Evolutionary conservation across 192 early-diverging fungal genomes (phyloP).

Genomic region (Chytriomyces hyalinus): DNA sequence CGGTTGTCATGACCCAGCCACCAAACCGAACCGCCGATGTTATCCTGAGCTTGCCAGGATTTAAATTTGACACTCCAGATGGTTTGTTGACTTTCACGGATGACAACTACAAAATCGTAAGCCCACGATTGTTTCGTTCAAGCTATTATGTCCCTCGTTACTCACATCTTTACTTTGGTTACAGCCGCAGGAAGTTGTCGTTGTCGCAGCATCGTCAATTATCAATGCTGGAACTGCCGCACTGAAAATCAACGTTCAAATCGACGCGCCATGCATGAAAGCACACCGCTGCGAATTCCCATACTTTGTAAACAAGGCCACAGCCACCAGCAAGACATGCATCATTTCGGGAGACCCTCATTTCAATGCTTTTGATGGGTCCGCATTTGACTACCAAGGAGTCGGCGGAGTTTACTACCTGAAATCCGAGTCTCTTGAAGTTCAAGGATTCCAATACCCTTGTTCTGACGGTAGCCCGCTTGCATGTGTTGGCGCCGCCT

Average conservation of each 20-base stretch:
- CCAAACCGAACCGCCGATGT: neutral
- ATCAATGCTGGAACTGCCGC: neutral
- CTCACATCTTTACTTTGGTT: neutral
- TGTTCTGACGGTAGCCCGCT: neutral
- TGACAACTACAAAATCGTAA: neutral
- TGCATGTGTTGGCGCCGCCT: slow-evolving; percentile 1
- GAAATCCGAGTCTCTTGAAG: neutral
- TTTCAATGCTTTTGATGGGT: neutral
- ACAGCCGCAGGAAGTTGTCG: neutral
- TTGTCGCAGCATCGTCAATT: neutral
- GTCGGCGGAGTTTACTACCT: slow-evolving; percentile 13
- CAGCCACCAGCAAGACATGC: neutral
- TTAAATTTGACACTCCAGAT: neutral
- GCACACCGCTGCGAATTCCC: neutral
- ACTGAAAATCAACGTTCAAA: neutral
- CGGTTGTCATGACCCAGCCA: neutral
- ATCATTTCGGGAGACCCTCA: neutral
- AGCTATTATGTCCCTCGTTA: too few species aligned
- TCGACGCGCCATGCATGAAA: slow-evolving; percentile 1
- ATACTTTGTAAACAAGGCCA: neutral
- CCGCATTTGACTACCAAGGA: neutral
- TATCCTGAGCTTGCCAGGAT: neutral
- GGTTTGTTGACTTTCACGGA: neutral
- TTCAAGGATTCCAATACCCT: slow-evolving; percentile 8
- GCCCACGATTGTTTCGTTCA: too few species aligned